Evolutionary conservation across 345 rosid genomes (phyloP).

Genomic region (Citrus mangshanensis): DNA sequence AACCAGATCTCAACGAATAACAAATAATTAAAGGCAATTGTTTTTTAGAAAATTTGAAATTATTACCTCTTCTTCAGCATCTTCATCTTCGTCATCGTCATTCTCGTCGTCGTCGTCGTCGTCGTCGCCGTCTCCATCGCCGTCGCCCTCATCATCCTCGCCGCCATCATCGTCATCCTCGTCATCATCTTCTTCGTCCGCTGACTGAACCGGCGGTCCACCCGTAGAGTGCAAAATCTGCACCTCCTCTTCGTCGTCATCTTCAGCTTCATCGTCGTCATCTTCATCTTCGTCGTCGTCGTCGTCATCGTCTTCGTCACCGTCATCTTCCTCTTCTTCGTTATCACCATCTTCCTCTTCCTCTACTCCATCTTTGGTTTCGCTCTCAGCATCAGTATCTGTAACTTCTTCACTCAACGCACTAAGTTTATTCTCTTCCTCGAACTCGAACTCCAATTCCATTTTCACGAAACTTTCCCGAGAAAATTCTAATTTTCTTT

Average conservation of each 20-base stretch:
- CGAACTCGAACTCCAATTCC: slow-evolving; percentile 21
- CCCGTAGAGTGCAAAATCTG: slow-evolving; percentile 54
- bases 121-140: slow-evolving; percentile 47
- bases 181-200: slow-evolving; percentile 55
- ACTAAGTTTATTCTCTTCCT: slow-evolving; percentile 32
- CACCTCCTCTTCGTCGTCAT: slow-evolving; percentile 46
- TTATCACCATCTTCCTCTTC: slow-evolving; percentile 21
- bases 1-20: neutral
- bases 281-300: slow-evolving; percentile 42
- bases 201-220: slow-evolving; percentile 50
- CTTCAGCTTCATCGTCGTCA: slow-evolving; percentile 44
- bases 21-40: neutral
- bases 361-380: slow-evolving; percentile 16
- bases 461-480: slow-evolving; percentile 13
- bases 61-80: slow-evolving; percentile 46
- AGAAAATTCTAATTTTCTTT: neutral
- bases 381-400: slow-evolving; percentile 28
- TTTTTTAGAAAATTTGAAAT: too few species aligned
- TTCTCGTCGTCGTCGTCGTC: slow-evolving; percentile 30
- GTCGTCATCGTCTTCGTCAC: slow-evolving; percentile 35
- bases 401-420: slow-evolving; percentile 21
- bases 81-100: slow-evolving; percentile 21
- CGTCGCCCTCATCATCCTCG: slow-evolving; percentile 43
- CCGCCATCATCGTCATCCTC: slow-evolving; percentile 50
- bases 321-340: slow-evolving; percentile 38